phyloP scores from a whole-genome alignment of 2,329 filamentous ascomycete species.

The Sporothrix euskadiensis region DNA sequence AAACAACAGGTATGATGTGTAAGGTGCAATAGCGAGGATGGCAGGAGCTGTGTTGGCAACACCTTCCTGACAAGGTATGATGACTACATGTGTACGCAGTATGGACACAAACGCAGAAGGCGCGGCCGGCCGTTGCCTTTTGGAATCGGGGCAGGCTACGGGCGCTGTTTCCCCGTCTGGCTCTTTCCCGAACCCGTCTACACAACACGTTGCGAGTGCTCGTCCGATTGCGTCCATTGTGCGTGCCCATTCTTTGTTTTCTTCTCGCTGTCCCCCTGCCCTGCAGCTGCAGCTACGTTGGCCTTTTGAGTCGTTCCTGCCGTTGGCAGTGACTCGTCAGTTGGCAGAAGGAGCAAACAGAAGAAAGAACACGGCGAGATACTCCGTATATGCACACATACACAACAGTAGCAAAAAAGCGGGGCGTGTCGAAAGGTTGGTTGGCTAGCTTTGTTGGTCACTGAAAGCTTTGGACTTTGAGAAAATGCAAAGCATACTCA shows the following conservation, averaged over 20 bases:
- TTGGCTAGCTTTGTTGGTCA: not conserved
- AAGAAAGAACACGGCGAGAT: not conserved
- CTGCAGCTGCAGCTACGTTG: not conserved
- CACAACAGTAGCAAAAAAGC: not conserved
- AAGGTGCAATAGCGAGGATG: not conserved
- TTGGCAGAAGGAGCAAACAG: not conserved
- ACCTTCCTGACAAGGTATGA: not conserved
- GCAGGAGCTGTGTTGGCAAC: not conserved
- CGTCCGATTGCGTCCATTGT: not conserved
- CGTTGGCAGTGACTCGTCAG: not conserved
- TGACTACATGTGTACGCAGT: not conserved
- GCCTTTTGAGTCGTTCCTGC: conserved; percentile 3
- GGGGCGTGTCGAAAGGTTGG: not conserved
- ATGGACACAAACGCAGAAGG: conserved; percentile 4
- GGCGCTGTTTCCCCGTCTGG: not conserved
- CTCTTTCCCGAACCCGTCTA: not conserved
- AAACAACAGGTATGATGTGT: not conserved
- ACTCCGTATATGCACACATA: not conserved
- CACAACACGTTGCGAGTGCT: not conserved
- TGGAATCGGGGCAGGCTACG: not conserved
- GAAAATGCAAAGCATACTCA: not conserved
- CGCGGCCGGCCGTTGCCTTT: not conserved
- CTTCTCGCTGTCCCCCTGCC: not conserved
- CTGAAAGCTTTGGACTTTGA: not conserved
- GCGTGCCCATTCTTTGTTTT: not conserved